Percentiles rank a stretch among this genome's conserved stretches.
These are phyloP conservation scores for Babesia sp. DNA, from an alignment of 169 alveolate species.

Conservation along the genomic window DNA sequence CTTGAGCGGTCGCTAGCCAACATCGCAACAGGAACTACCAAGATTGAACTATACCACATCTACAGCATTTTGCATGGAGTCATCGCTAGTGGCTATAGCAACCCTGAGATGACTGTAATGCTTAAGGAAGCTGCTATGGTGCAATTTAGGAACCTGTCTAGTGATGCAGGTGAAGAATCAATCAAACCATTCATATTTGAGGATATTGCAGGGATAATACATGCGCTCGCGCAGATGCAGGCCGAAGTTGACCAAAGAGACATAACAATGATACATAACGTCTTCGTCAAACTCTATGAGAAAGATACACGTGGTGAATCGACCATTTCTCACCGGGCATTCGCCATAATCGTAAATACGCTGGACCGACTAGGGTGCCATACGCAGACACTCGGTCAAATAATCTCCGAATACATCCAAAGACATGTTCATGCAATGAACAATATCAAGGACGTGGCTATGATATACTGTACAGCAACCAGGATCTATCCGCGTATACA, in stretches of 20 bases:
- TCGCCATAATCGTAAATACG: constrained; percentile 43
- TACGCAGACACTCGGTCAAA: constrained; percentile 4
- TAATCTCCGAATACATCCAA: constrained; percentile 17
- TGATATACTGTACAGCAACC: constrained; percentile 32
- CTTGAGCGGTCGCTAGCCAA: neutral
- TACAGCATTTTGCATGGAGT: constrained; percentile 51
- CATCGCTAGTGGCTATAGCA: constrained; percentile 1
- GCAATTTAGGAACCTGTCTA: neutral
- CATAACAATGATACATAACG: neutral
- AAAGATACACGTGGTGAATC: neutral
- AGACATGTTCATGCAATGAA: neutral
- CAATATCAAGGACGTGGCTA: constrained; percentile 41
- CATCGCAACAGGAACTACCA: neutral
- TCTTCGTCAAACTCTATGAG: constrained; percentile 27
- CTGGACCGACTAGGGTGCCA: constrained; percentile 51
- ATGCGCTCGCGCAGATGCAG: constrained; percentile 17
- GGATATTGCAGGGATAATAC: constrained; percentile 56
- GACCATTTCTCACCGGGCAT: constrained; percentile 22
- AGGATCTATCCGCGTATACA: neutral
- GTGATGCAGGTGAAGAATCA: neutral
- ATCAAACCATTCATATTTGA: constrained; percentile 39
- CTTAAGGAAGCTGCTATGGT: constrained; percentile 19
- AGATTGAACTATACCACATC: constrained; percentile 33
- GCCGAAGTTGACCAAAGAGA: constrained; percentile 2
- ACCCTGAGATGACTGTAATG: constrained; percentile 5